Evolutionary conservation across 352 stramenopile species (phyloP).

Genomic region (Pythium aphanidermatum): DNA sequence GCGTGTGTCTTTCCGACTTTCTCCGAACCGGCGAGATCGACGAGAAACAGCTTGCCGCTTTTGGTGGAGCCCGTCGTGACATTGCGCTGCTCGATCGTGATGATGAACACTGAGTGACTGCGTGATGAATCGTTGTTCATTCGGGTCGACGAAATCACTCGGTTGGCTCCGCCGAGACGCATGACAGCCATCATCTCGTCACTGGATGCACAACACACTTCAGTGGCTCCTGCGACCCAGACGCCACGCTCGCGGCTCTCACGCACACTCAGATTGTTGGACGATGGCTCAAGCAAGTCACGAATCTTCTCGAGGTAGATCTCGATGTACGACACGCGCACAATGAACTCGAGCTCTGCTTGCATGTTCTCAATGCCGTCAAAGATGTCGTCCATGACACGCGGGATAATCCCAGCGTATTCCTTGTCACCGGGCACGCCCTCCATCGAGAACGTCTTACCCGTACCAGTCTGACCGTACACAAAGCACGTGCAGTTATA

Average conservation of each 20-base stretch:
- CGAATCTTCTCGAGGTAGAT: constrained; percentile 99
- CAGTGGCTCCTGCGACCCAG: constrained; percentile 52
- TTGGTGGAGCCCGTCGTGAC: constrained; percentile 55
- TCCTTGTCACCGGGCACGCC: constrained; percentile 59
- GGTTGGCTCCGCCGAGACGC: constrained; percentile 89
- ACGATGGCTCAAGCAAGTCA: constrained; percentile 86
- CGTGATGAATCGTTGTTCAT: constrained; percentile 90
- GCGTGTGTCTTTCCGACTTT: constrained; percentile 79
- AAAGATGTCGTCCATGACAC: constrained; percentile 67
- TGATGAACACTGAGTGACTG: constrained; percentile 96
- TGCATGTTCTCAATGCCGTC: constrained; percentile 64
- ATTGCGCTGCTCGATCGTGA: constrained; percentile 91
- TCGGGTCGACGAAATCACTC: constrained; percentile 78
- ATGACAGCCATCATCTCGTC: constrained; percentile 86
- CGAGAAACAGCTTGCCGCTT: constrained; percentile 90
- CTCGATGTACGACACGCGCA: constrained; percentile 97
- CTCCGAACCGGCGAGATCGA: constrained; percentile 74
- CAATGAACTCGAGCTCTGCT: constrained; percentile 87
- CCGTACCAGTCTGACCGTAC: constrained; percentile 89
- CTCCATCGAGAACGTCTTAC: constrained; percentile 93
- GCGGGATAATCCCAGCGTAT: constrained; percentile 67
- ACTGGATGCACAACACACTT: constrained; percentile 47
- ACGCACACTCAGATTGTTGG: constrained; percentile 53
- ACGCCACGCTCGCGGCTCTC: constrained; percentile 58
- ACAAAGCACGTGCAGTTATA: constrained; percentile 92